Evolutionary conservation across 2,329 filamentous ascomycete genomes (phyloP).

Genomic region (Cercospora beticola): DNA sequence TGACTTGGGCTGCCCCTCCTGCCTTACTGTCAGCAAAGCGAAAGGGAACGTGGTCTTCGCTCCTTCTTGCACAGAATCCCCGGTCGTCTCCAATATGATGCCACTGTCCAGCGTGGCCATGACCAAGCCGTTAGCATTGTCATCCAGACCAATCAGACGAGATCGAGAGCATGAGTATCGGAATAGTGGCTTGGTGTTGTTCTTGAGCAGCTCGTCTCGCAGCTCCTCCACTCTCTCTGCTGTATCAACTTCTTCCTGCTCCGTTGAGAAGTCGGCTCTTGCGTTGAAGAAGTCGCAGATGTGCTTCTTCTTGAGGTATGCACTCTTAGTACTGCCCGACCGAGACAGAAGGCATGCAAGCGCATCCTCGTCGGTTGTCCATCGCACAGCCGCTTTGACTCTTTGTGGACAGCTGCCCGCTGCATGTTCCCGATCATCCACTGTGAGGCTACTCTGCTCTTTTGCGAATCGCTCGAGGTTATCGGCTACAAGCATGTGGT

Average conservation of each 20-base stretch:
- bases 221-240: conserved; percentile 33
- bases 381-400: conserved; percentile 32
- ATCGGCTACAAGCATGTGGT: conserved; percentile 49
- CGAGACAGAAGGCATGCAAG: conserved; percentile 27
- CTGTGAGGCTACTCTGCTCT: conserved; percentile 47
- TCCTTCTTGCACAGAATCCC: conserved; percentile 13
- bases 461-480: conserved; percentile 48
- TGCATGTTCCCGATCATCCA: conserved; percentile 41
- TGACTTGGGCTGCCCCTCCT: conserved; percentile 45
- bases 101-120: conserved; percentile 53
- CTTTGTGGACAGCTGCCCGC: conserved; percentile 34
- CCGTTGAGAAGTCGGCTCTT: conserved; percentile 27
- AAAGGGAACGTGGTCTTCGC: conserved; percentile 47
- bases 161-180: conserved; percentile 48
- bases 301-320: conserved; percentile 45
- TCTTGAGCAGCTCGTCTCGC: conserved; percentile 46
- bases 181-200: conserved; percentile 51
- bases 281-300: conserved; percentile 43
- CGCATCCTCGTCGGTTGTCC: conserved; percentile 35
- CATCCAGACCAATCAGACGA: conserved; percentile 51
- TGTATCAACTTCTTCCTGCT: conserved; percentile 27
- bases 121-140: conserved; percentile 43
- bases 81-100: conserved; percentile 43
- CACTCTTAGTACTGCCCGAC: conserved; percentile 28
- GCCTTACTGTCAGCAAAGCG: conserved; percentile 52